phyloP scores from a whole-genome alignment of 2,329 filamentous ascomycete genomes.

The Cladobotryum protrusum region DNA sequence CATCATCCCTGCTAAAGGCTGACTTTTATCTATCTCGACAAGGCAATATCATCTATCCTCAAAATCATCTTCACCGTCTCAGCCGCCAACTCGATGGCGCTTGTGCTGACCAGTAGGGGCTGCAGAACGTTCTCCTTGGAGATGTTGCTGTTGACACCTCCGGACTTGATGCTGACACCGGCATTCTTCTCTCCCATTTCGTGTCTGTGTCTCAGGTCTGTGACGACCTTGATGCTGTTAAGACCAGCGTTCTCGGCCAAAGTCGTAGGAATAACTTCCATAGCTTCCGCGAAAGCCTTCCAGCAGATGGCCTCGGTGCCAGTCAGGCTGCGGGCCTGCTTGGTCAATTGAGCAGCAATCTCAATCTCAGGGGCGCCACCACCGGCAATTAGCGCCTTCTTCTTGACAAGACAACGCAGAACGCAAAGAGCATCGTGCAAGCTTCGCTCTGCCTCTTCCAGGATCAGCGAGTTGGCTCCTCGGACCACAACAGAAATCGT shows the following conservation, averaged over 20 bases:
- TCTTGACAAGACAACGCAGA: slow-evolving; percentile 95
- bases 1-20: slow-evolving; percentile 26
- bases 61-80: slow-evolving; percentile 97
- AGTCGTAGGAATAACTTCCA: slow-evolving; percentile 95
- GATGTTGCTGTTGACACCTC: slow-evolving; percentile 95
- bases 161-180: slow-evolving; percentile 95
- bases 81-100: slow-evolving; percentile 90
- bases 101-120: slow-evolving; percentile 92
- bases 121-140: slow-evolving; percentile 95
- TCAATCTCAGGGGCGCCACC: slow-evolving; percentile 96
- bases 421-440: slow-evolving; percentile 97
- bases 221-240: slow-evolving; percentile 98
- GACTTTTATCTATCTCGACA: slow-evolving; percentile 47
- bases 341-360: slow-evolving; percentile 79
- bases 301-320: slow-evolving; percentile 97
- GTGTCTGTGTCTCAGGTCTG: slow-evolving; percentile 87
- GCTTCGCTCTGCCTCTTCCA: slow-evolving; percentile 94
- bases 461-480: slow-evolving; percentile 86
- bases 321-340: slow-evolving; percentile 72
- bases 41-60: slow-evolving; percentile 60
- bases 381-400: slow-evolving; percentile 97
- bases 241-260: slow-evolving; percentile 95
- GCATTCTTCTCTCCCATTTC: slow-evolving; percentile 93
- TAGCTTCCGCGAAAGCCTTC: slow-evolving; percentile 96
- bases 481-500: slow-evolving; percentile 93